These are phyloP conservation scores for Lachancea cidri DNA, from an alignment of 805 yeast genomes.

Conservation along the genomic window DNA sequence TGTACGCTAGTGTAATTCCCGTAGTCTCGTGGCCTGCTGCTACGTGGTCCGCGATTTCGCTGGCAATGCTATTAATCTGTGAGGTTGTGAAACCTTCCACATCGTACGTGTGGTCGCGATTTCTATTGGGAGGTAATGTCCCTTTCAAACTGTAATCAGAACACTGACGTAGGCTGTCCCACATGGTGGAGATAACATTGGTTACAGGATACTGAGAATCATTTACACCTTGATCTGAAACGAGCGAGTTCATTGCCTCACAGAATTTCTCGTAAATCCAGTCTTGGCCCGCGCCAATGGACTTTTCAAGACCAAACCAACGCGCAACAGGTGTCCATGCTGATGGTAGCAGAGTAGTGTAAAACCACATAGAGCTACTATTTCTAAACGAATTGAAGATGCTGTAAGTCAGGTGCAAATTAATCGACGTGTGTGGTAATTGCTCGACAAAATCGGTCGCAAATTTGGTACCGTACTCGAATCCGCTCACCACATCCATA, in stretches of 20 bases:
- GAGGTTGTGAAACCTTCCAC: background rate
- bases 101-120: background rate
- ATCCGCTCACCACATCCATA: constrained; percentile 61
- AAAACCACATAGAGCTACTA: constrained; percentile 58
- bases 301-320: constrained; percentile 31
- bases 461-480: constrained; percentile 49
- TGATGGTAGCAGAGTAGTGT: constrained; percentile 56
- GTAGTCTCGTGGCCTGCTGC: constrained; percentile 79
- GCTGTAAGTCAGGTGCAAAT: constrained; percentile 34
- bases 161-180: background rate
- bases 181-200: constrained; percentile 4
- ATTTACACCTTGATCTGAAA: constrained; percentile 17
- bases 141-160: background rate
- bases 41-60: constrained; percentile 56
- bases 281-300: constrained; percentile 36
- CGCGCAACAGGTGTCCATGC: constrained; percentile 48
- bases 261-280: constrained; percentile 40
- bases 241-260: constrained; percentile 18
- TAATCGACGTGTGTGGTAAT: constrained; percentile 4
- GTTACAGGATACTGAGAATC: constrained; percentile 13
- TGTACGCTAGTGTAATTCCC: constrained; percentile 56
- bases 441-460: constrained; percentile 42
- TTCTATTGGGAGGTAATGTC: background rate
- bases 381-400: constrained; percentile 42
- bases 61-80: constrained; percentile 30